A percentile compares a stretch with the other conserved stretches of the same genome.
phyloP scores from a whole-genome alignment of 2,329 filamentous ascomycete species.

The Colletotrichum tropicale region DNA sequence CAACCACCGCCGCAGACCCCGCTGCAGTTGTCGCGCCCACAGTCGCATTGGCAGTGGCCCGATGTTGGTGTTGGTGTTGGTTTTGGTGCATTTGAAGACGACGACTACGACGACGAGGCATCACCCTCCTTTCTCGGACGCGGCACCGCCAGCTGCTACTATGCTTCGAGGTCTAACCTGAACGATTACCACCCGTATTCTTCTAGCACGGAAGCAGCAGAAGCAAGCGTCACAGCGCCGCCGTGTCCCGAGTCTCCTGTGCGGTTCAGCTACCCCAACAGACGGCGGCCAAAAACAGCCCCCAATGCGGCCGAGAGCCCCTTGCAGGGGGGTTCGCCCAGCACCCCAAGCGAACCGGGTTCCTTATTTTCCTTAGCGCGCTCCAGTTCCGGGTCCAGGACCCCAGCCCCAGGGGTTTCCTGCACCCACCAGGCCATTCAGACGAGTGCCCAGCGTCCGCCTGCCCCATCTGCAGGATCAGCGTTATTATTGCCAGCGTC shows the following conservation, averaged over 20 bases:
- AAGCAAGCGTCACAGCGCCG: not conserved
- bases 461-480: constrained; percentile 17
- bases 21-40: not conserved
- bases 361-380: constrained; percentile 18
- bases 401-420: constrained; percentile 14
- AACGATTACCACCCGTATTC: not conserved
- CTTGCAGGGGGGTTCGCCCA: constrained; percentile 16
- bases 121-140: not conserved
- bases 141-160: not conserved
- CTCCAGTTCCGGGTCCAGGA: constrained; percentile 12
- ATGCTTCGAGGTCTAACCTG: not conserved
- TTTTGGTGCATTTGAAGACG: not conserved
- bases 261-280: constrained; percentile 18
- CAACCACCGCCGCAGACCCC: constrained; percentile 3
- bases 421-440: constrained; percentile 9
- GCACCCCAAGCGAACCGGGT: constrained; percentile 14
- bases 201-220: not conserved
- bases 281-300: constrained; percentile 12
- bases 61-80: not conserved
- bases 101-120: not conserved
- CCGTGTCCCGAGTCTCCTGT: constrained; percentile 11
- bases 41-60: not conserved
- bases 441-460: not conserved
- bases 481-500: constrained; percentile 17
- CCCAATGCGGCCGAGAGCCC: constrained; percentile 8